Percentiles rank a stretch among this genome's conserved stretches.
Conservation (phyloP, 208 protist genomes). For the Paratrypanosoma confusum region DNA sequence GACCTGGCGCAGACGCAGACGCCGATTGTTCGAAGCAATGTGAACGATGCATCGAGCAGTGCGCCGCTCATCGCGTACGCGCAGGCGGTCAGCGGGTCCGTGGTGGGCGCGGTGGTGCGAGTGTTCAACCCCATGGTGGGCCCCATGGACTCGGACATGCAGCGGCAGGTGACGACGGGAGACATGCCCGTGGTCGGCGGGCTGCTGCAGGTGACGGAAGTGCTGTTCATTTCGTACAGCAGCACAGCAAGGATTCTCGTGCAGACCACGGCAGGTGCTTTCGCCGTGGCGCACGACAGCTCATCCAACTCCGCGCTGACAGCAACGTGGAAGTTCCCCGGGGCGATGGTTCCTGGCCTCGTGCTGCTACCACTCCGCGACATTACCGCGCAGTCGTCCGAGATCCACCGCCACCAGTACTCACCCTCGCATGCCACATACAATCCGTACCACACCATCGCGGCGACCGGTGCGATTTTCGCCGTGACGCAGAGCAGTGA, state of each 20-base stretch:
- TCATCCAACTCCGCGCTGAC: too few species aligned
- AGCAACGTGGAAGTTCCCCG: not conserved
- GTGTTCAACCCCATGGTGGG: too few species aligned
- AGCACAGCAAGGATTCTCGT: too few species aligned
- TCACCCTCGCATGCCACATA: conserved; percentile 12
- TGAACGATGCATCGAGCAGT: conserved; percentile 4
- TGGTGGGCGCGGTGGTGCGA: too few species aligned
- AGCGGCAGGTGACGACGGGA: too few species aligned
- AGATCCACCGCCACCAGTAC: conserved; percentile 3
- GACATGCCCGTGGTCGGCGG: too few species aligned
- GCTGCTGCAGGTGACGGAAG: too few species aligned
- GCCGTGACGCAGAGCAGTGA: not conserved
- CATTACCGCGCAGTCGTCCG: not conserved
- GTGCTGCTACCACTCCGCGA: conserved; percentile 3
- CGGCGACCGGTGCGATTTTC: not conserved
- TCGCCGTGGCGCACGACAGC: too few species aligned
- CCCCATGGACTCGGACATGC: too few species aligned
- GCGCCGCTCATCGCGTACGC: conserved; percentile 8
- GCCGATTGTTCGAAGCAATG: conserved; percentile 6
- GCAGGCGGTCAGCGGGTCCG: not conserved
- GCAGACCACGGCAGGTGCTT: too few species aligned
- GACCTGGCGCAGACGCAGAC: too few species aligned
- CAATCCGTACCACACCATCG: conserved; percentile 12
- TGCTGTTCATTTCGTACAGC: too few species aligned
- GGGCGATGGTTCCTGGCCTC: not conserved